Percentiles rank a stretch among this genome's conserved stretches.
phyloP scores from a whole-genome alignment of 139 green algal genomes.

The Coelastrella sp. region DNA sequence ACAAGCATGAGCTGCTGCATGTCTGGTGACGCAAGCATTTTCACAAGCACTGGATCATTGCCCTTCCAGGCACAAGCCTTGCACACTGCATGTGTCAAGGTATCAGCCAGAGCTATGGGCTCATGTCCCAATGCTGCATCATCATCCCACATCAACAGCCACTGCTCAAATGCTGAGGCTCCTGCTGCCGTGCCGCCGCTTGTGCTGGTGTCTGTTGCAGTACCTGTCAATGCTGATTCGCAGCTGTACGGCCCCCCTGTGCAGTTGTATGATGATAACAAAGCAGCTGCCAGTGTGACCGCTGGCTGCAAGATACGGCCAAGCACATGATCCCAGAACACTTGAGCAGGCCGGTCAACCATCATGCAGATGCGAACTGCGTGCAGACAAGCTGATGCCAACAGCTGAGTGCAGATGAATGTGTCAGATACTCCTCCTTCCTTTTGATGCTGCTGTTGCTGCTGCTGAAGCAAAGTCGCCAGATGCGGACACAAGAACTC shows the following conservation, averaged over 20 bases:
- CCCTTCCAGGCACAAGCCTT: neutral
- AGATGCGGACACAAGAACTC: neutral
- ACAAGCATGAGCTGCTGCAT: neutral
- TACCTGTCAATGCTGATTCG: neutral
- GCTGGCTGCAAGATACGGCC: neutral
- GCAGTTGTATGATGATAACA: neutral
- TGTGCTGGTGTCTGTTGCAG: neutral
- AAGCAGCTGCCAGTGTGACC: neutral
- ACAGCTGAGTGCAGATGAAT: neutral
- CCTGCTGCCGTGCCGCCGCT: neutral
- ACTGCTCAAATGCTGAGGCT: neutral
- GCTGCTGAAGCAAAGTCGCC: neutral
- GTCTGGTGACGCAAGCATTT: neutral
- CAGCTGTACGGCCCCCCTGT: too few species aligned
- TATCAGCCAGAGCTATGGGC: neutral
- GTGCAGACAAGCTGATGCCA: neutral
- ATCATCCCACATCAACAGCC: neutral
- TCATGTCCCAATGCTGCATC: neutral
- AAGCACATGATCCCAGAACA: neutral
- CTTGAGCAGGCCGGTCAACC: neutral
- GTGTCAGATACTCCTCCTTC: neutral
- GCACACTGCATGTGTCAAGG: neutral
- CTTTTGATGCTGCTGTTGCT: neutral
- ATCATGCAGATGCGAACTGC: neutral
- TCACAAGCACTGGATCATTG: conserved; percentile 1